Conservation (phyloP, 2,329 filamentous ascomycete species). For the Monilinia fructicola region DNA sequence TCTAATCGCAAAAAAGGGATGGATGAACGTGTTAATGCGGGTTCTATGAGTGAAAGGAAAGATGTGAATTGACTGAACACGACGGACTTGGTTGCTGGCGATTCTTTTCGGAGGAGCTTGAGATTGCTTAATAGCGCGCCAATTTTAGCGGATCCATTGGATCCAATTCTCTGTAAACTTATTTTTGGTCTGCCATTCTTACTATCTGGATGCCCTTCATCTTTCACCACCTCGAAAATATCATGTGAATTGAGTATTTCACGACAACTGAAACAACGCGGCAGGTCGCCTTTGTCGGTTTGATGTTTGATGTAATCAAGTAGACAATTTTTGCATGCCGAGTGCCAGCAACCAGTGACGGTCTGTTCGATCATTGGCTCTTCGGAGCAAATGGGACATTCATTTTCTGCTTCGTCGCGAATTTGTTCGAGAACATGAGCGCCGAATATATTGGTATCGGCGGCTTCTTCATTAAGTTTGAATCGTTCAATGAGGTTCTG, state of each 20-base stretch:
- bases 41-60: conserved; percentile 87
- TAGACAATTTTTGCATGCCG: conserved; percentile 91
- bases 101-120: conserved; percentile 62
- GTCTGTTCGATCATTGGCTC: conserved; percentile 94
- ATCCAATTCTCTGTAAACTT: conserved; percentile 59
- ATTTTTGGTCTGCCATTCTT: conserved; percentile 52
- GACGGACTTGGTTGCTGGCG: conserved; percentile 78
- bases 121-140: conserved; percentile 75
- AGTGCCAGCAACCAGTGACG: conserved; percentile 97
- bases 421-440: conserved; percentile 89
- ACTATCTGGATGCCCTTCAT: conserved; percentile 60
- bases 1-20: conserved; percentile 87
- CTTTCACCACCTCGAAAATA: conserved; percentile 86
- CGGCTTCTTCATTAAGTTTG: conserved; percentile 63
- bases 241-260: conserved; percentile 79
- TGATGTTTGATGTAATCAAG: conserved; percentile 87
- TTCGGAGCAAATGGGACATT: conserved; percentile 93
- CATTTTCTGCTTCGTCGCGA: conserved; percentile 79
- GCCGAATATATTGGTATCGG: conserved; percentile 70
- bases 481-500: conserved; percentile 83
- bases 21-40: conserved; percentile 68
- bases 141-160: conserved; percentile 83
- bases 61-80: conserved; percentile 98
- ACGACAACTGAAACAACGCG: conserved; percentile 89
- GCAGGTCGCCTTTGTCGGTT: conserved; percentile 69